Base-by-base conservation (phyloP, 1,284 basidiomycete genomes). In the Heterobasidion parviporum region DNA sequence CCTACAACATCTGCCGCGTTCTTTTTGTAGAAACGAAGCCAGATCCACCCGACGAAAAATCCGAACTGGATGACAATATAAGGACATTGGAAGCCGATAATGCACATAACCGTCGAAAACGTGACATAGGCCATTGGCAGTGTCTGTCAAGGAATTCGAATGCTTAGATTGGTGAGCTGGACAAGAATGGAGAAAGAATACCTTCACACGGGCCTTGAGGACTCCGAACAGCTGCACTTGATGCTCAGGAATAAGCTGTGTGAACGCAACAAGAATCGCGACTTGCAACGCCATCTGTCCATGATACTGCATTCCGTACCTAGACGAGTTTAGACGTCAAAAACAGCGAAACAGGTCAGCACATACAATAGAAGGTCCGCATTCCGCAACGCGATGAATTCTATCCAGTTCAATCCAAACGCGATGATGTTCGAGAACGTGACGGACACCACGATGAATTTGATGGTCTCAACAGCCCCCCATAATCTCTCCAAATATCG, bases 41-140 rank as follows among this genome's bases (percentile, higher is more conserved):
- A 99, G 54, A 92, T 79, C 89, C 94, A 99, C 32, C 90, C 83
- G 8, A 95, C 87, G 59, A 98, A 89, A 93, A 97, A 99, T 15
- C 94, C 96, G 68, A 98, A 98, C 68, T 98, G 96, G 62, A 99
- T 95, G 63, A 97, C 79, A 56, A 99, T 95, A 77, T 87, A 98
- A 1, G 97, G 97, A 56, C 89, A 91, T 64, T 94, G 91, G 70
- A 89, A 91, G 35, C 96, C 92, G 51, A 97, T 61, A 53, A 99
- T 63, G 63, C 89, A 92, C 71, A 96, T 81, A 41, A 98, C 80
- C 61, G 92, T 94, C 26, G 94, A 97, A 59, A 98, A 72, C 1
- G 92, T 89, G 58, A 98, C 82, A 70, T 98, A 95, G 36, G 89
- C 82, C 85, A 98, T 98, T 14, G 97, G 97, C 36, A 98, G 72